phyloP scores from a whole-genome alignment of 441 rosid species.

The Melastoma candidum region DNA sequence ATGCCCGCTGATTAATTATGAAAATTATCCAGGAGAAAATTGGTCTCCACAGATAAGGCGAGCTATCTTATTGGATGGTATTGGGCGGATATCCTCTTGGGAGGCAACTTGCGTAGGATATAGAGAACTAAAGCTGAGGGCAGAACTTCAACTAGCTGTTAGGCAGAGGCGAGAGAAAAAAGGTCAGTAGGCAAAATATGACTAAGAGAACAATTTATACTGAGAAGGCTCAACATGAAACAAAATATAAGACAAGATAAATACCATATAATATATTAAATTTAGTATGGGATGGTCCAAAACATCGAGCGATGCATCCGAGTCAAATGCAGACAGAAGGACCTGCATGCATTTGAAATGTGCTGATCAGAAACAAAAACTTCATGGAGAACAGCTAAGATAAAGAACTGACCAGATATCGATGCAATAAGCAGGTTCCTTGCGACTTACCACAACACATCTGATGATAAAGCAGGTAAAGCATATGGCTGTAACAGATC shows the following conservation, averaged over 20 bases:
- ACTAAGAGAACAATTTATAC: neutral
- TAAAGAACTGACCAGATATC: too few species aligned
- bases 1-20: too few species aligned
- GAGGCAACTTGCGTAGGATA: slow-evolving; percentile 61
- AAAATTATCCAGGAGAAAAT: slow-evolving; percentile 1
- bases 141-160: slow-evolving; percentile 62
- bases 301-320: slow-evolving; percentile 49
- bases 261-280: slow-evolving; percentile 59
- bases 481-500: slow-evolving; percentile 20
- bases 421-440: too few species aligned
- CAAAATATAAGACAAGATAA: neutral
- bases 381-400: too few species aligned
- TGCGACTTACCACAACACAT: slow-evolving; percentile 15
- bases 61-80: slow-evolving; percentile 57
- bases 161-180: neutral
- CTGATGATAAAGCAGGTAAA: slow-evolving; percentile 20
- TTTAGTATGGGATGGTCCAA: slow-evolving; percentile 59
- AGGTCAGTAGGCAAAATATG: neutral
- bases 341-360: slow-evolving; percentile 27
- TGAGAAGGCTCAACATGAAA: neutral
- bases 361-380: neutral
- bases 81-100: slow-evolving; percentile 59
- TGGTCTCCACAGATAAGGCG: slow-evolving; percentile 1
- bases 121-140: slow-evolving; percentile 65
- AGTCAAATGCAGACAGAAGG: slow-evolving; percentile 49